phyloP scores from a whole-genome alignment of 2,329 filamentous ascomycete species.

The Chaetomiaceae sp. region DNA sequence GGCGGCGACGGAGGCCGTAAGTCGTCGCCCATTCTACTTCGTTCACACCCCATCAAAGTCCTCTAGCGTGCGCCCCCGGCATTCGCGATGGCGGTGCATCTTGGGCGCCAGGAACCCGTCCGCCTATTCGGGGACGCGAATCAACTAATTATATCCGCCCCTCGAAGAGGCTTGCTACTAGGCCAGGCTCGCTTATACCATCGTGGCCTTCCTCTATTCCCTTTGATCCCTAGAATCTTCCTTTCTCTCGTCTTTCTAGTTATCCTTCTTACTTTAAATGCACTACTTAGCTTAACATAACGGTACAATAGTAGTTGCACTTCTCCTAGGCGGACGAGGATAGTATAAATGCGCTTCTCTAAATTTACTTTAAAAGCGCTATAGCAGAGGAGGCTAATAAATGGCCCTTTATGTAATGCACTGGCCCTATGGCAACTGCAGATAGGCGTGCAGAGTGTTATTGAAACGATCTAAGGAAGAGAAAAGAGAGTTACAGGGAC shows the following conservation, averaged over 20 bases:
- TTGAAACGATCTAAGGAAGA: too few relatives aligned
- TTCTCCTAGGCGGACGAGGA: slow-evolving; percentile 8
- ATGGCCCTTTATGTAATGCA: too few relatives aligned
- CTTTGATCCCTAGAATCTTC: neutral
- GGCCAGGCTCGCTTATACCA: neutral
- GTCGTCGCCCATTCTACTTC: too few relatives aligned
- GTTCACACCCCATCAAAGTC: too few relatives aligned
- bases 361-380: neutral
- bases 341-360: slow-evolving; percentile 5
- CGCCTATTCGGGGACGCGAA: neutral
- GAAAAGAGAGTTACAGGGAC: too few relatives aligned
- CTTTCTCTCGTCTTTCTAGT: neutral
- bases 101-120: slow-evolving; percentile 4
- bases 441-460: too few relatives aligned
- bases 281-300: neutral
- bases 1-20: too few relatives aligned
- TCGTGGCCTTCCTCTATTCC: neutral
- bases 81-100: slow-evolving; percentile 5
- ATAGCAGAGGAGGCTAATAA: too few relatives aligned
- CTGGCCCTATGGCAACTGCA: too few relatives aligned
- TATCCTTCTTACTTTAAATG: neutral
- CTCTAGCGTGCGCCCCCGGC: neutral
- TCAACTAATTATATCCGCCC: too few relatives aligned
- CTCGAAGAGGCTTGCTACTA: neutral
- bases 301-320: slow-evolving; percentile 2